Base-by-base conservation (phyloP, 352 stramenopile species). In the Blastocystis sp. region DNA sequence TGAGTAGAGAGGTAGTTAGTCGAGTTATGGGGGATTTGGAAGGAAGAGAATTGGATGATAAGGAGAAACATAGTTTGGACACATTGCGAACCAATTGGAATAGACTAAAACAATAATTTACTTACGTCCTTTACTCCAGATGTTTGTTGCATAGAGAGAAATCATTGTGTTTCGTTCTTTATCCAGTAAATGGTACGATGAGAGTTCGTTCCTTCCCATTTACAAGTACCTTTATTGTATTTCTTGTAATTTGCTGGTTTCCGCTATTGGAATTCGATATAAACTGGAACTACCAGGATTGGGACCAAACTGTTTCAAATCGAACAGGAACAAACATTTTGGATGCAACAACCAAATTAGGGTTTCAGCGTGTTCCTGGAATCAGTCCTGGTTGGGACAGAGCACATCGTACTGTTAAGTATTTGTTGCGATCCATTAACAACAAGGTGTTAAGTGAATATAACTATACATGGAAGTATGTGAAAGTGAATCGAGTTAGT, bases 201-300 rank as follows among this genome's bases (percentile, higher is more conserved):
- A 60, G 70, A 51, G 51, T 64, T 81, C 70, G 70, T 19, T 81
- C 51, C 15, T 40, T 81, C n/a, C 70, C 70, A 15, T 81, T 59
- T 81, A 81, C 33, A 17, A 62, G 37, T 59, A 62, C 70, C 37
- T 81, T 81, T 33, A 42, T 62, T 37, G 27, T 37, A 1, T n/a
- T 81, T 37, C 42, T 81, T 6, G 51, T 81, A 6, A 40, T 81
- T 17, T 81, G 54, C 44, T 81, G 70, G 6, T 81, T 81, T 40
- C 70, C 70, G 70, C 48, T 81, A n/a, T 35, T 81, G 7, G 70
- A 81, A 22, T 81, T 81, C n/a, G 70, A 81, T 81, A 51, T 60
- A 3, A 81, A 27, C 11, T 81, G 70, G 70, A 81, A 64, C 40
- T 81, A 81, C 35, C 24, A 59, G 27, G 70, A 81, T 64, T 81